Base-by-base conservation (phyloP, 2,329 filamentous ascomycete genomes). In the Dothidotthia symphoricarpi region DNA sequence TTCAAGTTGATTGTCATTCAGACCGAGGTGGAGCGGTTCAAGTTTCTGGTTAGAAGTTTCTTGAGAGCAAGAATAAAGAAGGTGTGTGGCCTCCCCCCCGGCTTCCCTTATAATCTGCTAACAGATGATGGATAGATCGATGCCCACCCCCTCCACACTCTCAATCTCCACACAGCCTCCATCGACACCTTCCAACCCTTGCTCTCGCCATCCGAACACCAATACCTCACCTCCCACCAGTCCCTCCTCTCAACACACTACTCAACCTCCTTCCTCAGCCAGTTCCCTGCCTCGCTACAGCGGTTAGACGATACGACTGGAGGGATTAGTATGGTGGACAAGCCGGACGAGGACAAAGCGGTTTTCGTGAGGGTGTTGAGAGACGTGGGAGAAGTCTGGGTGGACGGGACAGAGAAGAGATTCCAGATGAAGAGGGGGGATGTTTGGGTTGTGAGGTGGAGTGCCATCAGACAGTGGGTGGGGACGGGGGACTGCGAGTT, bases 1-100 rank as follows among this genome's bases (percentile, higher is more conserved):
- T 95, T 98, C 66, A 82, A 82, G 45, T 82, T 97, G 59, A 95
- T 96, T 32, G 85, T 98, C 46, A 83, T 96, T 37, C 93, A 98
- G 73, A 97, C 94, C 6, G 93, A 98, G 70, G 79, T 98, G 37
- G 90, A 96, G 66, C 78, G 93, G 30, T 94, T 87, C 69, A 95
- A 95, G 70, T 98, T 89, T 61, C 76, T 98, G 15, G 79, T 97
- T 13, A 78, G 93, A 44, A 85, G 86, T 49, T 85, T 91, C 50
- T 69, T 98, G 39, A 78, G 94, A 36, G 83, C 86, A 8, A 78
- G 93, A n/a, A 82, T 97, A 40, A 81, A 86, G 36, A 97, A 98
- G 78, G 86, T 88, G 62, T 4, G 34, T 42, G 8, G 4, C 3
- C 13, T 13, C 12, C 14, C 15, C 31, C 9, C 27, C 22, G 6